Evolutionary conservation across 148 eudicot species (phyloP).

Genomic region (Cornus florida): DNA sequence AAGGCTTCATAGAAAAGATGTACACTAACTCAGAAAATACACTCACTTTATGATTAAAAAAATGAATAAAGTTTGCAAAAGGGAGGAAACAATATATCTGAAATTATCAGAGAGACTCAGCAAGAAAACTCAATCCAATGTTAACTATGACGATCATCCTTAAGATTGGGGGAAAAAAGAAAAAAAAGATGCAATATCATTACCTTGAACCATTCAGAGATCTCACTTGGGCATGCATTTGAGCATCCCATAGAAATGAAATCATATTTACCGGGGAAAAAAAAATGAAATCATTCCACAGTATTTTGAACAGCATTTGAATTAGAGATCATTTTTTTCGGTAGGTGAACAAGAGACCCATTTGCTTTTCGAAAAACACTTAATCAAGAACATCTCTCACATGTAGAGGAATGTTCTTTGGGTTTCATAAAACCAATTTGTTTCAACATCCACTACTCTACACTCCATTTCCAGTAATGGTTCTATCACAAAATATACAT

Average conservation of each 20-base stretch:
- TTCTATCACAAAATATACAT: no score
- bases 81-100: not conserved
- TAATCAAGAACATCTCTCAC: no score
- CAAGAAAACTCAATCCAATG: not conserved
- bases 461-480: no score
- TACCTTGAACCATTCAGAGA: not conserved
- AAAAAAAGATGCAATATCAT: not conserved
- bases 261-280: not conserved
- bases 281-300: not conserved
- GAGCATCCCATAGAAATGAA: not conserved
- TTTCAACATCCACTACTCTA: no score
- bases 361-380: not conserved
- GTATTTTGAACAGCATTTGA: not conserved
- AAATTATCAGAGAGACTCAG: not conserved
- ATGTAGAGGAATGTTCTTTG: no score
- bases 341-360: not conserved
- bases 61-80: not conserved
- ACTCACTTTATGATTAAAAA: not conserved
- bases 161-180: no score
- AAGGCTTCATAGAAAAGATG: conserved; percentile 51
- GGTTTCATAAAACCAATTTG: no score
- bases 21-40: not conserved
- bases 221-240: not conserved
- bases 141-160: no score
- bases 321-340: not conserved